Base-by-base conservation (phyloP, 345 rosid genomes). In the Erucastrum elatum region DNA sequence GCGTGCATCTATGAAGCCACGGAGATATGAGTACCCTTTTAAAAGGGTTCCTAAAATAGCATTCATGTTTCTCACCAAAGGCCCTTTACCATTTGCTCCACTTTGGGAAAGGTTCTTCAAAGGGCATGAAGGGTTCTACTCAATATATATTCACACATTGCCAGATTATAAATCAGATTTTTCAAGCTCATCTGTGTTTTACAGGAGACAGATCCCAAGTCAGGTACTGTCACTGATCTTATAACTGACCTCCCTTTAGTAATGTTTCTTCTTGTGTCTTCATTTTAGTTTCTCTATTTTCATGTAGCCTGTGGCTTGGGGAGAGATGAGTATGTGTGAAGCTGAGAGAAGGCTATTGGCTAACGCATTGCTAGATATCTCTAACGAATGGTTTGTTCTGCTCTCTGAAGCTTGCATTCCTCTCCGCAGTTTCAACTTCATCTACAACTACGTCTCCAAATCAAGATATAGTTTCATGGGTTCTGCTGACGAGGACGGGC, bases 341-440 rank as follows among this genome's bases (percentile, higher is more conserved):
- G 97, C 97, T 8, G 97, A 94, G 77, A 88, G 97, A 66, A 87
- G 98, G 71, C 97, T 94, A 72, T 65, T 91, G 12, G 98, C 95
- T 41, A 94, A 94, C 9, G 97, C 97, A 2, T 72, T 94, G 81
- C 97, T 94, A 17, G 97, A 94, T 73, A 77, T 90, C 56, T 87
- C 95, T 16, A 94, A 92, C 8, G 97, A 92, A 82, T 88, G 97
- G 97, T 92, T 94, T 72, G 60, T 94, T 81, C 88, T 94, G 26
- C 64, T 92, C 55, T 94, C 98, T 0, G 98, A 92, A 82, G 77
- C 97, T 4, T 94, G 98, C 90, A 88, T 90, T 77, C 95, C 97
- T 35, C 84, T 94, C 63, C 88, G 86, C 4, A 85, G 87, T 79
- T 89, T 92, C 80, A 70, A 85, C 66, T 83, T 86, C 1, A 72